phyloP scores from a whole-genome alignment of 2,329 filamentous ascomycete species.

The Fusarium sp. region DNA sequence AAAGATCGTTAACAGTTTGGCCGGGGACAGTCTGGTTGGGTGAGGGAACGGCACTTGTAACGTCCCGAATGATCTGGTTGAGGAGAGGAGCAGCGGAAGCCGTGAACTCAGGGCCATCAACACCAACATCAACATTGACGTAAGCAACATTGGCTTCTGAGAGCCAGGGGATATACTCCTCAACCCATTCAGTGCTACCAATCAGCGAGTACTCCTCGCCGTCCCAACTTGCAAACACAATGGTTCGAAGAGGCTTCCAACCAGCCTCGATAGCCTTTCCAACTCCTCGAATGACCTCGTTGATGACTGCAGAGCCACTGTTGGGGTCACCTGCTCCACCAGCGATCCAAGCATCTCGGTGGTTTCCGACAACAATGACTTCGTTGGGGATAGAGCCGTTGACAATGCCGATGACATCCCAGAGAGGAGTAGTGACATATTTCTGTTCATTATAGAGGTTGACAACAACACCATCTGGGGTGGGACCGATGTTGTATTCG shows the following conservation, averaged over 20 bases:
- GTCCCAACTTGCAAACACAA: constrained; percentile 89
- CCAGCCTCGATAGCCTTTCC: constrained; percentile 73
- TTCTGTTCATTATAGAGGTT: constrained; percentile 84
- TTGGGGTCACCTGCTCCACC: constrained; percentile 88
- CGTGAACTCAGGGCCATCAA: constrained; percentile 71
- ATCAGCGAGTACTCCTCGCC: constrained; percentile 88
- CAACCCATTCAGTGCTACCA: constrained; percentile 92
- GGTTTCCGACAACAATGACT: constrained; percentile 90
- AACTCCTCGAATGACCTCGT: constrained; percentile 81
- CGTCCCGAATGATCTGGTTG: constrained; percentile 76
- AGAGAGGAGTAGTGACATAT: constrained; percentile 83
- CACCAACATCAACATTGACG: constrained; percentile 84
- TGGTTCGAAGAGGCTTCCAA: constrained; percentile 78
- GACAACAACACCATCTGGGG: constrained; percentile 76
- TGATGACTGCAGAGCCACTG: constrained; percentile 81
- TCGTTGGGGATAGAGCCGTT: constrained; percentile 88
- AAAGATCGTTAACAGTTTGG: constrained; percentile 78
- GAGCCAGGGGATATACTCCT: constrained; percentile 88
- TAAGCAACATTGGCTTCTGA: constrained; percentile 79
- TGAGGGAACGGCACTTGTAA: constrained; percentile 71
- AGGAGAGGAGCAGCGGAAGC: constrained; percentile 79
- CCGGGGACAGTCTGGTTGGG: constrained; percentile 79
- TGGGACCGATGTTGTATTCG: constrained; percentile 85
- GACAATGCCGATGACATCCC: constrained; percentile 93
- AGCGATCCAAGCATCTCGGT: constrained; percentile 89